phyloP scores from a whole-genome alignment of 495 filamentous ascomycete genomes.

The Hypoxylon cercidicola region DNA sequence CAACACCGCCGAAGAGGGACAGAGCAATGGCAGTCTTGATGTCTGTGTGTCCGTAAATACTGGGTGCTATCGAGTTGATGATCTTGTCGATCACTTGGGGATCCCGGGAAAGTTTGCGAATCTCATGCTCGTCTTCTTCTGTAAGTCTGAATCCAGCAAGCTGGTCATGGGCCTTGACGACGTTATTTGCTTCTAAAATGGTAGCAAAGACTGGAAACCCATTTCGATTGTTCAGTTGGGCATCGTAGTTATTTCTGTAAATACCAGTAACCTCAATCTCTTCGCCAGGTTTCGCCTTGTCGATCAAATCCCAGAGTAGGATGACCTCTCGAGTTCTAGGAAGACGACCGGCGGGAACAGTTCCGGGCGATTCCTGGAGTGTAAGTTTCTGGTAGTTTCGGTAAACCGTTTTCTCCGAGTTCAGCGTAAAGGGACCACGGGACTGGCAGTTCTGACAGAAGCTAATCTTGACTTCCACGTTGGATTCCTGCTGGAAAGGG shows the following conservation, averaged over 20 bases:
- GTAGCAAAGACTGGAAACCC: constrained; percentile 99
- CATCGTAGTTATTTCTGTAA: constrained; percentile 98
- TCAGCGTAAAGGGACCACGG: constrained; percentile 92
- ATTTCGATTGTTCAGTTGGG: constrained; percentile 97
- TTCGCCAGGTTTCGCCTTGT: constrained; percentile 95
- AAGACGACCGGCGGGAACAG: constrained; percentile 94
- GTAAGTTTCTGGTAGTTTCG: constrained; percentile 99
- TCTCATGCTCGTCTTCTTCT: constrained; percentile 93
- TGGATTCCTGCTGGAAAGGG: constrained; percentile 97
- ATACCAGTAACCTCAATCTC: constrained; percentile 97
- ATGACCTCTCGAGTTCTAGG: constrained; percentile 96
- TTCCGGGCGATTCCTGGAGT: constrained; percentile 96
- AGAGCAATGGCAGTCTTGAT: constrained; percentile 98
- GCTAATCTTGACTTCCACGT: constrained; percentile 92
- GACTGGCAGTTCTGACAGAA: constrained; percentile 99
- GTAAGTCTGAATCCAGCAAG: constrained; percentile 96
- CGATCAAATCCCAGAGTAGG: constrained; percentile 96
- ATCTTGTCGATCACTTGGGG: constrained; percentile 95
- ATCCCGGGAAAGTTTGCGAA: constrained; percentile 86
- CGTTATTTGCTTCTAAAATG: constrained; percentile 95
- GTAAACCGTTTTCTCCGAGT: constrained; percentile 99
- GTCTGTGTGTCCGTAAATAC: constrained; percentile 96
- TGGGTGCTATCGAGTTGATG: constrained; percentile 92
- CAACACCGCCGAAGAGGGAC: constrained; percentile 94
- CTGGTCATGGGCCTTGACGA: constrained; percentile 97